Base-by-base conservation (phyloP, 208 protist species). In the Crithidia fasciculata region DNA sequence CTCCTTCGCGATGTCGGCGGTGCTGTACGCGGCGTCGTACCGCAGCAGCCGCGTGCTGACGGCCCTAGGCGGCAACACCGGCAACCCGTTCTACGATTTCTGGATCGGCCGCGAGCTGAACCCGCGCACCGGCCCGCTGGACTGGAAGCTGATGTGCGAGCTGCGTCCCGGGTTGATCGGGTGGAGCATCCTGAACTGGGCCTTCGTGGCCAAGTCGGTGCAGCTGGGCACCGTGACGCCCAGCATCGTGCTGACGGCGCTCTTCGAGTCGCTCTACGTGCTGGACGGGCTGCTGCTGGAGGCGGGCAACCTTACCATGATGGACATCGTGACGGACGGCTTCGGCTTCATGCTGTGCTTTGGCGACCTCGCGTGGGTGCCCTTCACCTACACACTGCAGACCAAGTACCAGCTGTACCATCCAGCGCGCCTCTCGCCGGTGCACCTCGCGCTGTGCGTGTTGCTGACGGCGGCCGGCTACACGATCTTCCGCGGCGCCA, bases 291-390 rank as follows among this genome's bases (percentile, higher is more conserved):
- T 98, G 36, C 83, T 94, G 47, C 66, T 95, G 45, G 98, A 99
- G 88, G 89, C 53, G 45, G 91, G 90, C 55, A 95, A 97, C 52
- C 72, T 99, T 39, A 95, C 92, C n/a, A 99, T 98, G 79, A 98
- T 99, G 87, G 98, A 99, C 85, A 99, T 99, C 58, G 95, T 96
- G 44, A 77, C 84, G 37, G 98, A 99, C 60, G 93, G 97, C 50
- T 98, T 98, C 68, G 98, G 98, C 37, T 99, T 97, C 65, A 98
- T 98, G 92, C 84, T 99, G 18, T 93, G 89, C 81, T 99, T 97
- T 62, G 98, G 98, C 49, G 96, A 99, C 78, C 81, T 98, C 5
- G 73, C 81, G 1, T 99, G 97, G 97, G 89, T 99, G 12, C 96
- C 97, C 13, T 98, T 98, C 76, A 97, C 91, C 9, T 99, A 99